Conservation (phyloP, 2,329 filamentous ascomycete genomes). For the Botrytis galanthina region DNA sequence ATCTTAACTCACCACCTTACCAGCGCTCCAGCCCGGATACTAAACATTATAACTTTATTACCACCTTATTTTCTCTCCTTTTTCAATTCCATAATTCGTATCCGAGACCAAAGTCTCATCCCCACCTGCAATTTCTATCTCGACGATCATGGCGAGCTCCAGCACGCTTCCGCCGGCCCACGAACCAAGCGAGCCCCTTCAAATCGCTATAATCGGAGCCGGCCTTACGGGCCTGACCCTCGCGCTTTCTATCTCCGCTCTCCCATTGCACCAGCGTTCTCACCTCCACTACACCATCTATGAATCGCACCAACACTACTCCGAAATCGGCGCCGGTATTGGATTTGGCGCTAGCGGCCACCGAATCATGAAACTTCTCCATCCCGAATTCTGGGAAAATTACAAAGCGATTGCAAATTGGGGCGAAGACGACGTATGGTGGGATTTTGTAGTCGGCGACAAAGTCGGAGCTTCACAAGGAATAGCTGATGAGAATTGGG, state of each 20-base stretch:
- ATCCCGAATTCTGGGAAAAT: not conserved
- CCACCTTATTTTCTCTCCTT: no score
- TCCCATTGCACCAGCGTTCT: not conserved
- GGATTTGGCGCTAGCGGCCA: constrained; percentile 9
- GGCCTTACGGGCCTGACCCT: not conserved
- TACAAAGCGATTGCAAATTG: constrained; percentile 10
- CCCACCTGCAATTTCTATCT: no score
- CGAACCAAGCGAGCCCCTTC: not conserved
- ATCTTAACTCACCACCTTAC: not conserved
- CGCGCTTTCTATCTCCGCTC: not conserved
- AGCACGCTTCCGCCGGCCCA: not conserved
- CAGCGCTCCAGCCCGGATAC: not conserved
- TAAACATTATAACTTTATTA: not conserved
- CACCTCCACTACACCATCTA: constrained; percentile 8
- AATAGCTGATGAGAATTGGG: not conserved
- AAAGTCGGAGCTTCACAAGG: not conserved
- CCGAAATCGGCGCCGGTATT: constrained; percentile 2
- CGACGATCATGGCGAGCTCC: not conserved
- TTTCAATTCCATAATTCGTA: no score
- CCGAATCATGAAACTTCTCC: constrained; percentile 6
- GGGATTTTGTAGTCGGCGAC: constrained; percentile 9
- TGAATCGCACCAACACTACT: not conserved
- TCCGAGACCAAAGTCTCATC: not conserved
- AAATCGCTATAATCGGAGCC: constrained; percentile 2
- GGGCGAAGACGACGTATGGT: constrained; percentile 1